Base-by-base conservation (phyloP, 2,329 filamentous ascomycete genomes). In the Epichloe typhina region DNA sequence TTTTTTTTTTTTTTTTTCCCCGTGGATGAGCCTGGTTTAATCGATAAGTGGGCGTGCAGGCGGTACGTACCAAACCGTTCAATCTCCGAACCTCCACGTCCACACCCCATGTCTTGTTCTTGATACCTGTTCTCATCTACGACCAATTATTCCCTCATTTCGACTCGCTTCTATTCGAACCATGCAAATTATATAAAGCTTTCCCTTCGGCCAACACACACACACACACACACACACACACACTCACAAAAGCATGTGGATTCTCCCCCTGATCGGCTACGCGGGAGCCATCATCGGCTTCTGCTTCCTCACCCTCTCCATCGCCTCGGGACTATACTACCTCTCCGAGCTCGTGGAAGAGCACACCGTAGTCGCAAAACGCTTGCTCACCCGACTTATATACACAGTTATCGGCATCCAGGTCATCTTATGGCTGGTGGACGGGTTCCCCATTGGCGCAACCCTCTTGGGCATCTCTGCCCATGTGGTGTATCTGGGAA, bases 311-410 rank as follows among this genome's bases (percentile, higher is more conserved):
- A 97, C 93, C 19, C 76, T 98, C 54, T 89, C 91, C 51, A 97
- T 98, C 64, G 93, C 93, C 39, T 96, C 89, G n/a, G 93, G 93
- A 38, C 82, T 98, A 26, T 98, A 98, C 72, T 98, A 98, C 67
- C 84, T 98, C 50, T 96, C 91, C 23, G 93, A 98, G 68, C 82
- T 97, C 13, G 93, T 98, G 54, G 93, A 98, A 70, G 93, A 98
- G 68, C 91, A 98, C 65, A 96, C 91, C 4, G 91, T 97, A 11
- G 70, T 95, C 55, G 86, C 90, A 12, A 95, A 95, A 65, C 87
- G 84, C 52, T 73, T 96, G n/a, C 75, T 98, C 49, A 85, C 79
- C 36, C 83, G 81, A 41, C 74, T 97, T 51, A 96, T 97, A 61
- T 95, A 95, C 71, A 72, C 71, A 55, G 81, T 95, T 56, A 84